These are phyloP conservation scores for Cyclanthera cordifolia DNA, from an alignment of 306 rosid species.

Conservation along the genomic window DNA sequence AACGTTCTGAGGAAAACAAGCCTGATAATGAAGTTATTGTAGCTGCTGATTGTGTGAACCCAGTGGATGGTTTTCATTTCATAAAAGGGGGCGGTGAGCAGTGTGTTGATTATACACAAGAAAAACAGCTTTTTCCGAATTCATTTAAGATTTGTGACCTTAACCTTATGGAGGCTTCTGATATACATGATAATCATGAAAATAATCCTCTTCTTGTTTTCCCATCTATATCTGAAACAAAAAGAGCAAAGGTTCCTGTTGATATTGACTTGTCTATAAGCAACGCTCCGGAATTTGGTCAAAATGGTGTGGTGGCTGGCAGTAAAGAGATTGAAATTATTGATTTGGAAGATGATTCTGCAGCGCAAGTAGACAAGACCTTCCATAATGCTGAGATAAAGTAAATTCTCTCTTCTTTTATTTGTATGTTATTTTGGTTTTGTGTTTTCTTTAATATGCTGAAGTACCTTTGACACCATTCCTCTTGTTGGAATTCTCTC, in stretches of 20 bases:
- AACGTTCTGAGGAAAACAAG: slow-evolving; percentile 31
- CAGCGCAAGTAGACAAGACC: slow-evolving; percentile 41
- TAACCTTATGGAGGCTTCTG: slow-evolving; percentile 74
- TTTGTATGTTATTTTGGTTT: slow-evolving; percentile 4
- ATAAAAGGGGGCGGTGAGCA: slow-evolving; percentile 32
- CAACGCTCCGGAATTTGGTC: slow-evolving; percentile 38
- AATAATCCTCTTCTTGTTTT: slow-evolving; percentile 37
- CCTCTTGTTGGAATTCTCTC: not conserved
- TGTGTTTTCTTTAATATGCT: slow-evolving; percentile 8
- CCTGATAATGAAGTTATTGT: slow-evolving; percentile 24
- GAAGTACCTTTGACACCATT: not conserved
- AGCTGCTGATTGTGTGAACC: slow-evolving; percentile 33
- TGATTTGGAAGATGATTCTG: slow-evolving; percentile 63
- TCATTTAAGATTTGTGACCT: slow-evolving; percentile 94
- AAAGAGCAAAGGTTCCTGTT: slow-evolving; percentile 37
- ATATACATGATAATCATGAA: slow-evolving; percentile 56
- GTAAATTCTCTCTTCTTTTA: slow-evolving; percentile 32
- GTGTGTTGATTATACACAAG: slow-evolving; percentile 44
- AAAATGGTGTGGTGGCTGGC: slow-evolving; percentile 31
- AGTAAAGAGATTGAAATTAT: slow-evolving; percentile 87
- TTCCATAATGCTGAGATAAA: slow-evolving; percentile 44
- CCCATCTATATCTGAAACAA: slow-evolving; percentile 40
- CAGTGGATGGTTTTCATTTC: slow-evolving; percentile 34
- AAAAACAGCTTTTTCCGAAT: slow-evolving; percentile 50
- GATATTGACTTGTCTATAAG: slow-evolving; percentile 62